Base-by-base conservation (phyloP, 1,139 yeast species). In the Pneumocystis murina region DNA sequence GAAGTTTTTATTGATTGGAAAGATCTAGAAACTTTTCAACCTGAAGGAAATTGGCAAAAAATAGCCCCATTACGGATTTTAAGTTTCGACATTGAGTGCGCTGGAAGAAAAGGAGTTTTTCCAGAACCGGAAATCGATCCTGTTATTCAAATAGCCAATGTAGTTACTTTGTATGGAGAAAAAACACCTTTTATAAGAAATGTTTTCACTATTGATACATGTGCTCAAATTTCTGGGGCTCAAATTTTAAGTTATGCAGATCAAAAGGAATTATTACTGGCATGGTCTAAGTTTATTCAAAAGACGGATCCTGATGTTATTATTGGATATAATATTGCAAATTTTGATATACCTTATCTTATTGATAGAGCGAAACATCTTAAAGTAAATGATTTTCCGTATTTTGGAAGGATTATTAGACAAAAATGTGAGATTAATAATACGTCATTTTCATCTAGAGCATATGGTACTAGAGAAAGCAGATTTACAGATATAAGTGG, bases 71-170 rank as follows among this genome's bases (percentile, higher is more conserved):
- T 94, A 67, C 85, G 99, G 71, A 85, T 94, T 61, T 78, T 94
- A 68, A 90, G 97, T 12, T 92, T 92, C 73, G 98, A 94, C 78
- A 92, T 94, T 67, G 99, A 94, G 75, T 94, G 99, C 80, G 95
- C 98, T 6, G 98, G 98, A 62, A 83, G 99, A 75, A 87, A 89
- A 68, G 98, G 98, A 63, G 81, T 92, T 24, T 94, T 94, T 74
- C 98, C 99, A 0, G 98, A 94, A 72, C 87, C 99, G 1, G 86
- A 87, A 67, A 81, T 84, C 62, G 99, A 94, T 75, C 87, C 96
- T 0, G 96, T 94, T 8, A 94, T 94, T 72, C 98, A 94, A 74
- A 92, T 94, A 68, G 98, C 98, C 3, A 92, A 90, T 71, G 96
- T 91, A 33, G 95, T 92, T 1, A 86, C 87, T 71, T 79, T 81